phyloP scores from a whole-genome alignment of 176 grass and related monocot genomes.

The Oryza nivara region DNA sequence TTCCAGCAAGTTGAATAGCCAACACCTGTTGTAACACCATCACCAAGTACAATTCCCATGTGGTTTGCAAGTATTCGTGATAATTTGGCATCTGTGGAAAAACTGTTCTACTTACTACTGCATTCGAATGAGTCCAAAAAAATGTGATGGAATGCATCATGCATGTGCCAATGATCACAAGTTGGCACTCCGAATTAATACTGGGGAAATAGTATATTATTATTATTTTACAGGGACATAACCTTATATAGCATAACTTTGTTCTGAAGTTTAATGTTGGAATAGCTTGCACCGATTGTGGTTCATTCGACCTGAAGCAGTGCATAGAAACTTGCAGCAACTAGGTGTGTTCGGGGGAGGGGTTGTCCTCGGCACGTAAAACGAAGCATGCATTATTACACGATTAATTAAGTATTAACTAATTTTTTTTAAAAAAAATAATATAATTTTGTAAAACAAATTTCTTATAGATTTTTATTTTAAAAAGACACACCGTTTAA shows the following conservation, averaged over 20 bases:
- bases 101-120: not conserved
- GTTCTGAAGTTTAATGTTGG: not conserved
- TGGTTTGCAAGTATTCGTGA: not conserved
- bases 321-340: not conserved
- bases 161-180: not conserved
- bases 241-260: not conserved
- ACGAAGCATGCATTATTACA: too few relatives aligned
- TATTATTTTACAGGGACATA: not conserved
- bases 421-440: too few relatives aligned
- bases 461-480: too few relatives aligned
- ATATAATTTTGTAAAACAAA: too few relatives aligned
- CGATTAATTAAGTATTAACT: too few relatives aligned
- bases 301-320: not conserved
- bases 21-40: not conserved
- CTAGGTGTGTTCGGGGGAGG: too few relatives aligned
- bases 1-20: conserved; percentile 17
- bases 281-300: not conserved
- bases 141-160: not conserved
- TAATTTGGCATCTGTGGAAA: not conserved
- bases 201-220: not conserved
- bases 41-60: conserved; percentile 4
- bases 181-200: not conserved
- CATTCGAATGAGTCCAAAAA: too few relatives aligned
- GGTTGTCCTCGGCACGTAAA: too few relatives aligned
- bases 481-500: too few relatives aligned